Conservation (phyloP, 345 rosid genomes). For the Syzygium oleosum region DNA sequence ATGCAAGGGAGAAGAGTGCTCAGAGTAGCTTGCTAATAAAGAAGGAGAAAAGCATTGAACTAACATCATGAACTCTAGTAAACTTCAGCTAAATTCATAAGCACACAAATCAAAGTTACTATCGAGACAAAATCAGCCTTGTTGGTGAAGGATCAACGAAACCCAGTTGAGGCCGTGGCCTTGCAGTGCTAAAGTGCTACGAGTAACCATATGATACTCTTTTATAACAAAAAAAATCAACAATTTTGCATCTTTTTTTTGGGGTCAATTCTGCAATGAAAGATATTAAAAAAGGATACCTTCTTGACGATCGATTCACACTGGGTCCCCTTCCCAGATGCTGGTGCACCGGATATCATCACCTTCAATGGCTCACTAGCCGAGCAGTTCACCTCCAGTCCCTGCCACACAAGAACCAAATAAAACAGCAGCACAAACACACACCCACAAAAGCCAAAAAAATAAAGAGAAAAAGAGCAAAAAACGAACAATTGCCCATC, state of each 20-base stretch:
- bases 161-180: not conserved
- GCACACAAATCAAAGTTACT: not conserved
- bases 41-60: not conserved
- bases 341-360: conserved; percentile 93
- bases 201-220: not conserved
- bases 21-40: not conserved
- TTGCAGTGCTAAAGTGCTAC: not conserved
- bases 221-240: not conserved
- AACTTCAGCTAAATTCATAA: not conserved
- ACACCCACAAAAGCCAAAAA: not conserved
- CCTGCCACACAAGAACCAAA: conserved; percentile 4
- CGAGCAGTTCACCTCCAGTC: conserved; percentile 41
- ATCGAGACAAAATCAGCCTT: accelerated
- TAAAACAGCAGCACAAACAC: not conserved
- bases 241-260: not conserved
- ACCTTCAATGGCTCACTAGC: conserved; percentile 58
- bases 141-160: not conserved
- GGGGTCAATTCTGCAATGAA: not conserved
- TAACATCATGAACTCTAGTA: not conserved
- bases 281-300: conserved; percentile 16
- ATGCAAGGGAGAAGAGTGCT: not conserved
- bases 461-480: not conserved
- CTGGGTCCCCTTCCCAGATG: conserved; percentile 93
- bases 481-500: not conserved
- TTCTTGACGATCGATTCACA: conserved; percentile 70